Conservation (phyloP, 2,329 filamentous ascomycete genomes). For the Diplodia sapinea region DNA sequence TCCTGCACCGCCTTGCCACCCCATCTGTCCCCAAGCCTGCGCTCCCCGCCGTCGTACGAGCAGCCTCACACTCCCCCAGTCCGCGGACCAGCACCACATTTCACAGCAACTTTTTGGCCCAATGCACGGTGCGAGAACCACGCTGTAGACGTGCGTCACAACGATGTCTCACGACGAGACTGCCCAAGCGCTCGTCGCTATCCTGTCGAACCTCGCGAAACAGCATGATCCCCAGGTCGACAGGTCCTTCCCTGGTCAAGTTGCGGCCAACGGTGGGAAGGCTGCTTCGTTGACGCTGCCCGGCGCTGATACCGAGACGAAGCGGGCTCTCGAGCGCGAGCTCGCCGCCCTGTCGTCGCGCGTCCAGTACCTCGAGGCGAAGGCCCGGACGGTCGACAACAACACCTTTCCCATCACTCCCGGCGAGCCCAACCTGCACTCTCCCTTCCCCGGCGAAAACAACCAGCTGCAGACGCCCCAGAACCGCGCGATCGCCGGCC, state of each 20-base stretch:
- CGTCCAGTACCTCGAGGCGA: slow-evolving; percentile 81
- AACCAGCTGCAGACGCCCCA: slow-evolving; percentile 51
- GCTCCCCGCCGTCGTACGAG: slow-evolving; percentile 31
- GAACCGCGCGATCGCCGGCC: slow-evolving; percentile 40
- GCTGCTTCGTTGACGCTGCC: slow-evolving; percentile 70
- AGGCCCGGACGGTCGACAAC: slow-evolving; percentile 66
- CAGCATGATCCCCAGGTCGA: slow-evolving; percentile 52
- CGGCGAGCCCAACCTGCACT: slow-evolving; percentile 65
- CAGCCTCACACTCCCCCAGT: slow-evolving; percentile 27
- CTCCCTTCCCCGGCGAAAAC: slow-evolving; percentile 64
- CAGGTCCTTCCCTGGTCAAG: slow-evolving; percentile 52
- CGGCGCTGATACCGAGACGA: slow-evolving; percentile 75
- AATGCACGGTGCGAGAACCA: slow-evolving; percentile 33
- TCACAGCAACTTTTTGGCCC: slow-evolving; percentile 23
- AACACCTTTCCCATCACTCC: slow-evolving; percentile 77
- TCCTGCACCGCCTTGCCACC: slow-evolving; percentile 21
- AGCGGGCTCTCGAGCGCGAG: slow-evolving; percentile 80
- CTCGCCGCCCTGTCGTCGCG: slow-evolving; percentile 77
- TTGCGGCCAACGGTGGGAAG: slow-evolving; percentile 59
- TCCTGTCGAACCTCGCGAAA: slow-evolving; percentile 57
- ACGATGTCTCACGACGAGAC: slow-evolving; percentile 45
- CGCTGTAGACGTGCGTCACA: slow-evolving; percentile 38
- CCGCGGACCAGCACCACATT: slow-evolving; percentile 24
- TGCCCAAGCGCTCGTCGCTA: slow-evolving; percentile 46
- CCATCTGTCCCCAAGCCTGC: slow-evolving; percentile 24